Base-by-base conservation (phyloP, 495 filamentous ascomycete genomes). In the Durotheca rogersii region DNA sequence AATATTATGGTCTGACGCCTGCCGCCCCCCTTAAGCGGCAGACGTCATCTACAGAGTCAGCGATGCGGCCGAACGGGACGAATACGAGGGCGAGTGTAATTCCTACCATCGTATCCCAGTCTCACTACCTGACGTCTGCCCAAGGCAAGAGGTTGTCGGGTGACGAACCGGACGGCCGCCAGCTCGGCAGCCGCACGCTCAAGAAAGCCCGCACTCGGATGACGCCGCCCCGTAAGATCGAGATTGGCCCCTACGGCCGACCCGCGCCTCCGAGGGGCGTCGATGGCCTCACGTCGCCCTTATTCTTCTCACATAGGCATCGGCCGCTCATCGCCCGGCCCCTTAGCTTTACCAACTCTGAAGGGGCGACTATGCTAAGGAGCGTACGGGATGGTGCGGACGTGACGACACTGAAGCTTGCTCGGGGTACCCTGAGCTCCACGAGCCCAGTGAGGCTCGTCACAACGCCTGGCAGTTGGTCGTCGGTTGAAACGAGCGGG, bases 401-500 rank as follows among this genome's bases (percentile, higher is more conserved):
- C 34, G 73, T 86, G 44, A 87, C 80, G 47, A 87, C 81, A 10
- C 67, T 87, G 23, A 81, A 78, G 47, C 69, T 88, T 36, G 81
- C 85, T 2, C 71, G 82, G 23, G 82, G 81, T 30, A 79, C 76
- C 15, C 71, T 81, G 40, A 77, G 61, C 47, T 64, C 71, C 18
- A 55, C 68, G 18, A 79, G 72, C 41, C 77, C 77, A 6, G 66
- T 69, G 1, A 69, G 71, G n/a, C 70, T 75, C 3, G 70, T 71
- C 7, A 75, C 74, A 45, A 76, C 70, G 10, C 74, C 75, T 5
- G 68, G 73, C 6, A 75, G 70, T 43, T 71, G 66, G 60, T 54
- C 71, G 4, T 76, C 75, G 10, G 42, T 67, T 11, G 77, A 82
- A 6, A 51, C 61, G n/a, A n/a, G n/a, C 3, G 57, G 57, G 2